These are phyloP conservation scores for Phytophthora citricola DNA, from an alignment of 352 stramenopile species.

Conservation along the genomic window DNA sequence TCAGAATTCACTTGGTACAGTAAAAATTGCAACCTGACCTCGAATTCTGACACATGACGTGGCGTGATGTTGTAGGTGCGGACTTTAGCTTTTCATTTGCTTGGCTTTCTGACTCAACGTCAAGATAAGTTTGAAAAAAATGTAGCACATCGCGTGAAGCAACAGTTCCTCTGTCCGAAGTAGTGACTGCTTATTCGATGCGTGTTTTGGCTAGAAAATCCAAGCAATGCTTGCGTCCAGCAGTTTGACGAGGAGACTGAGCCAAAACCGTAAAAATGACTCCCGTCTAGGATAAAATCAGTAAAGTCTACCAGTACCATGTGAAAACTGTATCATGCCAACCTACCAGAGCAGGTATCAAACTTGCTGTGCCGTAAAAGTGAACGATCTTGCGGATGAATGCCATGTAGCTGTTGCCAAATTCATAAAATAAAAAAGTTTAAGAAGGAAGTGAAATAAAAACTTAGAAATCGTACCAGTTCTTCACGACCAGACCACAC, in stretches of 20 bases:
- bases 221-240: constrained; percentile 5
- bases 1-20: not conserved
- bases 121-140: not conserved
- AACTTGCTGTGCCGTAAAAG: constrained; percentile 35
- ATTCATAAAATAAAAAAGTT: not conserved
- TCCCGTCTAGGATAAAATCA: constrained; percentile 2
- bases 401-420: constrained; percentile 33
- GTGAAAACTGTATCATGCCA: not conserved
- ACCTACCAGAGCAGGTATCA: constrained; percentile 21
- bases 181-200: not conserved
- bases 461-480: constrained; percentile 24
- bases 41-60: too few species aligned
- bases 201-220: constrained; percentile 8
- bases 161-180: too few species aligned
- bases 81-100: too few species aligned
- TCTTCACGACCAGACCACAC: constrained; percentile 29
- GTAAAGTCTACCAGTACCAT: not conserved
- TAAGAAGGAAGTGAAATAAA: not conserved
- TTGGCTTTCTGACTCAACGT: too few species aligned
- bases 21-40: too few species aligned
- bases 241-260: not conserved
- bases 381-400: constrained; percentile 39
- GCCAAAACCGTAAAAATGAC: constrained; percentile 5
- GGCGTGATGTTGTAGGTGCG: too few species aligned
- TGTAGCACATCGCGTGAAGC: too few species aligned